A percentile compares a stretch with the other conserved stretches of the same genome.
Conservation (phyloP, 495 filamentous ascomycete species). For the Elasticomyces elasticus region DNA sequence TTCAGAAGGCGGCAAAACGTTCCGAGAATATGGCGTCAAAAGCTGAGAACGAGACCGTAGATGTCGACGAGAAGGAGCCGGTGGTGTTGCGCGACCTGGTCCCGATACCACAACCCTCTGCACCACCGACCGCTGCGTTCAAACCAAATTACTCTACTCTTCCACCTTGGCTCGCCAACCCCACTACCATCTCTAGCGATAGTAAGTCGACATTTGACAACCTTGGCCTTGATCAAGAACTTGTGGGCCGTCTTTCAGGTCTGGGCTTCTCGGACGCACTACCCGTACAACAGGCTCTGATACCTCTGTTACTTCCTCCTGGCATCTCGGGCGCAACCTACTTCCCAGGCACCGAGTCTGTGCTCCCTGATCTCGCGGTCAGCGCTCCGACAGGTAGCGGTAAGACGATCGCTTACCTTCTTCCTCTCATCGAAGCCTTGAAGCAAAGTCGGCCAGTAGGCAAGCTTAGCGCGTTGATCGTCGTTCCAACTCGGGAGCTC, state of each 20-base stretch:
- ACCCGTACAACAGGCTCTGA: conserved; percentile 70
- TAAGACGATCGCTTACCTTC: conserved; percentile 81
- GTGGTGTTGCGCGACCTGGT: conserved; percentile 38
- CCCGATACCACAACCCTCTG: conserved; percentile 67
- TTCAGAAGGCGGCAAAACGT: conserved; percentile 26
- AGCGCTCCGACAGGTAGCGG: conserved; percentile 88
- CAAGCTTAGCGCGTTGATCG: conserved; percentile 62
- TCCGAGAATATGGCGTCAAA: conserved; percentile 3
- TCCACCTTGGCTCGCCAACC: conserved; percentile 66
- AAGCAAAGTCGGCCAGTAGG: conserved; percentile 44
- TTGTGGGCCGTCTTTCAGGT: conserved; percentile 50
- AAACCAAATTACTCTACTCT: conserved; percentile 45
- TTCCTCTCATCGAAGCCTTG: conserved; percentile 75
- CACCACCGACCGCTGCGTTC: conserved; percentile 43
- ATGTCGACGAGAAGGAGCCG: background rate
- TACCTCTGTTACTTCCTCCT: conserved; percentile 61
- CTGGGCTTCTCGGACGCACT: conserved; percentile 67
- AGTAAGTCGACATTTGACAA: conserved; percentile 50
- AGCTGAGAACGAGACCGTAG: background rate
- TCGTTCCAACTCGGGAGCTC: conserved; percentile 83
- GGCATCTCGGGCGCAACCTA: conserved; percentile 10
- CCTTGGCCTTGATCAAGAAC: conserved; percentile 46
- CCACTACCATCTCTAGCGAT: conserved; percentile 51
- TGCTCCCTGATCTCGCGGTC: conserved; percentile 58
- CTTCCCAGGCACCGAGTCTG: conserved; percentile 10